These are phyloP conservation scores for Moricandia moricandioides DNA, from an alignment of 345 rosid genomes.

Conservation along the genomic window DNA sequence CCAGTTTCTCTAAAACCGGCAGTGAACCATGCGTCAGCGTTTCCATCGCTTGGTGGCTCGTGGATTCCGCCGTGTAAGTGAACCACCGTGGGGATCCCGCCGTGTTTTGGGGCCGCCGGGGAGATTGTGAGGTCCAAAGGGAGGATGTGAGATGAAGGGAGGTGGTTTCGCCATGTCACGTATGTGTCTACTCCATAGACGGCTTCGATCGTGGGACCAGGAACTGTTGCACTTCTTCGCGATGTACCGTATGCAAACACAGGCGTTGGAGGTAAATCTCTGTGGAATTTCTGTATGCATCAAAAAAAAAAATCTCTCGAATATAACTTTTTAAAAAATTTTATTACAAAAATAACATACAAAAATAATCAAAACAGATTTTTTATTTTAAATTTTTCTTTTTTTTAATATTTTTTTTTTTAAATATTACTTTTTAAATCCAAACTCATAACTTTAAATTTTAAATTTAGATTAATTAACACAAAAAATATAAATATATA, in stretches of 20 bases:
- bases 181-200: slow-evolving; percentile 54
- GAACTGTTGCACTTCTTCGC: slow-evolving; percentile 53
- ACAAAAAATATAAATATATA: no score
- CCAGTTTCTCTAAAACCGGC: slow-evolving; percentile 57
- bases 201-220: slow-evolving; percentile 97
- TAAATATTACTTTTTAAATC: no score
- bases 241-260: slow-evolving; percentile 87
- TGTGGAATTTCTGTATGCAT: slow-evolving; percentile 68
- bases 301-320: not conserved
- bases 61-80: slow-evolving; percentile 85
- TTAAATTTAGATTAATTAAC: no score
- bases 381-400: no score
- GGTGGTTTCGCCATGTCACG: slow-evolving; percentile 81
- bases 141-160: slow-evolving; percentile 80
- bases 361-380: no score
- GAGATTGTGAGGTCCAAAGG: slow-evolving; percentile 91
- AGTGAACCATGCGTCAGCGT: slow-evolving; percentile 78
- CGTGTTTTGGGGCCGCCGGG: slow-evolving; percentile 49
- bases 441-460: no score
- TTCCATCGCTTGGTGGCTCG: slow-evolving; percentile 79
- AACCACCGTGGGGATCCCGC: slow-evolving; percentile 90
- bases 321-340: no score
- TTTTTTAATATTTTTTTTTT: no score
- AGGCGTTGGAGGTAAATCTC: slow-evolving; percentile 74
- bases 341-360: no score